Base-by-base conservation (phyloP, 352 stramenopile genomes). In the Pythium dissotocum region DNA sequence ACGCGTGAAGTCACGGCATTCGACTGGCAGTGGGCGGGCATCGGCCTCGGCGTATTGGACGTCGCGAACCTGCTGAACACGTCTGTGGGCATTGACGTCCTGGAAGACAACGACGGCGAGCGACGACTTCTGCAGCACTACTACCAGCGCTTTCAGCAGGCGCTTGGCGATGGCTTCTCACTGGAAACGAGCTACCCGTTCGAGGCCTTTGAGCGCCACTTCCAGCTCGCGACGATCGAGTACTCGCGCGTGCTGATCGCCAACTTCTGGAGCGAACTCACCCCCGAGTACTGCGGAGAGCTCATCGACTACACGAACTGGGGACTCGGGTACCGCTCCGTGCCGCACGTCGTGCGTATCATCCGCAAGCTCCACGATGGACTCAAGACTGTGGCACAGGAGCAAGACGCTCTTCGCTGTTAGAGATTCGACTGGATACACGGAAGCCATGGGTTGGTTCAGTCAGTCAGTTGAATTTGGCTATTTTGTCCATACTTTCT, bases 61-160 rank as follows among this genome's bases (percentile, higher is more conserved):
- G 82, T 92, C 26, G 81, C 83, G 30, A 88, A 90, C 55, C 48
- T 92, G 24, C 70, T 92, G 53, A 88, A 83, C 69, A 92, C 83
- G 10, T 92, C 82, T 0, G 80, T 87, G 40, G 71, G 54, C 33
- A 81, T 88, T n/a, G 76, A 78, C n/a, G 74, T 78, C 7, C 62
- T 90, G 8, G 62, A 69, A 12, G 35, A 63, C 2, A 78, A 90
- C 38, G 51, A 69, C 10, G 44, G 21, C 46, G 46, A 53, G 46
- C 21, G 46, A 16, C 21, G 75, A 13, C 48, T 92, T 32, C 64
- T 92, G 57, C 71, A 59, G 1, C 82, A 81, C 42, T 92, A 92
- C 76, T 89, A 85, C 65, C 63, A 80, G 32, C 54, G 60, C 21
- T 73, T 90, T 28, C 35, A 52, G 2, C 61, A 68, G 35, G 63